phyloP scores from a whole-genome alignment of 2,329 filamentous ascomycete genomes.

The Thielaviopsis populi region DNA sequence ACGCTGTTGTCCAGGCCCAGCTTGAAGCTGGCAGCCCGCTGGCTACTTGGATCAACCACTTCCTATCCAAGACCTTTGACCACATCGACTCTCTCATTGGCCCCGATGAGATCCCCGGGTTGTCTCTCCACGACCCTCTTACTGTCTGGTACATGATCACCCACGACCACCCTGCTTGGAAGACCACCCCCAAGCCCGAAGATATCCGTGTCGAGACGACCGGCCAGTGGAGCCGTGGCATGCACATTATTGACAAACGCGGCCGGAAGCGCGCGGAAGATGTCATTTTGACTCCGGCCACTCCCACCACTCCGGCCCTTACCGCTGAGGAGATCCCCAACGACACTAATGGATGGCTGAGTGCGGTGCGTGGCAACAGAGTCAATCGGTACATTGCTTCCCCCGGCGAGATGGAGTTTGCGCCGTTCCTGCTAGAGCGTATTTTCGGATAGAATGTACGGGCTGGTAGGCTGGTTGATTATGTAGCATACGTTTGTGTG shows the following conservation, averaged over 20 bases:
- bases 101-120: slow-evolving; percentile 40
- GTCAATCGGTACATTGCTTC: slow-evolving; percentile 57
- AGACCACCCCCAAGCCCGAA: slow-evolving; percentile 43
- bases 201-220: slow-evolving; percentile 81
- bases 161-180: slow-evolving; percentile 42
- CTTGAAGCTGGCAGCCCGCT: slow-evolving; percentile 52
- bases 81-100: slow-evolving; percentile 51
- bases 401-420: slow-evolving; percentile 55
- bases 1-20: slow-evolving; percentile 37
- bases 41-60: slow-evolving; percentile 56
- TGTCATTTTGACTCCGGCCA: slow-evolving; percentile 27
- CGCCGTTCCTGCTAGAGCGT: slow-evolving; percentile 46
- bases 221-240: slow-evolving; percentile 89
- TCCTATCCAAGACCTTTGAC: slow-evolving; percentile 53
- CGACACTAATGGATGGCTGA: slow-evolving; percentile 66
- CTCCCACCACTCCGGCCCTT: slow-evolving; percentile 28
- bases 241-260: slow-evolving; percentile 72
- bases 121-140: slow-evolving; percentile 63
- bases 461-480: not conserved
- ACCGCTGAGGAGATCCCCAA: slow-evolving; percentile 41
- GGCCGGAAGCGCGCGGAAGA: slow-evolving; percentile 37
- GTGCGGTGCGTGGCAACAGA: slow-evolving; percentile 58
- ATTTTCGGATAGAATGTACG: slow-evolving; percentile 40
- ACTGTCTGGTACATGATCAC: slow-evolving; percentile 67
- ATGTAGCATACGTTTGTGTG: not conserved